phyloP scores from a whole-genome alignment of 306 rosid species.

The Fagus sylvatica region DNA sequence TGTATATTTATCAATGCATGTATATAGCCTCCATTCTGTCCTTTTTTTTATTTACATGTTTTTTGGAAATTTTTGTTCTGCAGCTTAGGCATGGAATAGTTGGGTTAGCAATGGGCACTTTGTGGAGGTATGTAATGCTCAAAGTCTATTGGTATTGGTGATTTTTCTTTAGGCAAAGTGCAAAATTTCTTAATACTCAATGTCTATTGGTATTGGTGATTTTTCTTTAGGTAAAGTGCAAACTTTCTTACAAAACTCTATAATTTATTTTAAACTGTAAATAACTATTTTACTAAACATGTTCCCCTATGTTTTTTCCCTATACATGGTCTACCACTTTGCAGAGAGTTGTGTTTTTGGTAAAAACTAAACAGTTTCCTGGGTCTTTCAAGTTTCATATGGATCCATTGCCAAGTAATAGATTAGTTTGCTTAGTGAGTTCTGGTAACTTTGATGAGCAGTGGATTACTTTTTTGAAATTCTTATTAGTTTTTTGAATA shows the following conservation, averaged over 20 bases:
- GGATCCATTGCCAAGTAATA: neutral
- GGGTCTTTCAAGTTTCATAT: neutral
- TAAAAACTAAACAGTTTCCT: neutral
- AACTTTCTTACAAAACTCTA: neutral
- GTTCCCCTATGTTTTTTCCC: neutral
- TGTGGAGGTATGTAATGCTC: constrained; percentile 79
- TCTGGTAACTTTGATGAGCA: neutral
- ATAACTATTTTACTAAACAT: neutral
- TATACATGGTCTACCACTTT: neutral
- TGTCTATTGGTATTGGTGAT: too few relatives aligned
- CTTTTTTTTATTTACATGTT: constrained; percentile 19
- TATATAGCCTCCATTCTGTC: neutral
- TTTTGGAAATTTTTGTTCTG: constrained; percentile 43
- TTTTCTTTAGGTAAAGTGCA: neutral
- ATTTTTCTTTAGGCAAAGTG: constrained; percentile 3
- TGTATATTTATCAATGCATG: neutral
- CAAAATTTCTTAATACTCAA: neutral
- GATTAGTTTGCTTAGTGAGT: neutral
- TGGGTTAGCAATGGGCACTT: constrained; percentile 80
- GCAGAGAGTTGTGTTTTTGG: neutral
- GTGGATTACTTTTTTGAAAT: neutral
- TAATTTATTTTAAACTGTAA: neutral
- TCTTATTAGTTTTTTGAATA: neutral
- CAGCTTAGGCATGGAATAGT: constrained; percentile 97
- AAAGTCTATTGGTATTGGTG: constrained; percentile 9